These are phyloP conservation scores for Ganoderma sinense DNA, from an alignment of 1,284 basidiomycete genomes.

Conservation along the genomic window DNA sequence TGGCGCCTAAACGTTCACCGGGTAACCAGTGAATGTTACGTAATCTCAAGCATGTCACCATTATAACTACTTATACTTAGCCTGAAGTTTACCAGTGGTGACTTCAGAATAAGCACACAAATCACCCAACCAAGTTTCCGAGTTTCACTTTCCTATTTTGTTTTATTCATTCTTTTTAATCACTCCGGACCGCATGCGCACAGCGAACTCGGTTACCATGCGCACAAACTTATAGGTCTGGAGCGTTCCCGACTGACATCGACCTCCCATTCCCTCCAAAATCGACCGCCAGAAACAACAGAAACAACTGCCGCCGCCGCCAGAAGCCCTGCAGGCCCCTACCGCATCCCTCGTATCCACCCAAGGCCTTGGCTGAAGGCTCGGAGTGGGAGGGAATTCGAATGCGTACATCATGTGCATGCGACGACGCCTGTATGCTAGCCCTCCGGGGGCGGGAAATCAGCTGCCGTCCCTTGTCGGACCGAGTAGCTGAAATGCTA, in stretches of 20 bases:
- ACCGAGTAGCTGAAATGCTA: too few relatives aligned
- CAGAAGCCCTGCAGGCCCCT: background rate
- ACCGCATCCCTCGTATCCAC: background rate
- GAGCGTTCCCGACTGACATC: background rate
- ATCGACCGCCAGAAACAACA: background rate
- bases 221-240: background rate
- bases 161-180: background rate
- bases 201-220: background rate
- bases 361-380: background rate
- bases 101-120: too few relatives aligned
- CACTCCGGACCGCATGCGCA: background rate
- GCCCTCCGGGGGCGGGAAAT: background rate
- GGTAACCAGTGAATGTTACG: background rate
- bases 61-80: too few relatives aligned
- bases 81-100: too few relatives aligned
- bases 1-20: background rate
- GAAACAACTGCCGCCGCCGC: too few relatives aligned
- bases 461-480: background rate
- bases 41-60: background rate
- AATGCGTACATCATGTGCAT: background rate
- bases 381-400: background rate
- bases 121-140: too few relatives aligned
- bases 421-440: background rate
- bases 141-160: background rate
- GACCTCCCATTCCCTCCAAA: background rate